Evolutionary conservation across 225 moss, liverwort and hornwort species (phyloP), one percentile per base, ranked within the genome.

Genomic region (Bryoerythrophyllum caledonicum): DNA sequence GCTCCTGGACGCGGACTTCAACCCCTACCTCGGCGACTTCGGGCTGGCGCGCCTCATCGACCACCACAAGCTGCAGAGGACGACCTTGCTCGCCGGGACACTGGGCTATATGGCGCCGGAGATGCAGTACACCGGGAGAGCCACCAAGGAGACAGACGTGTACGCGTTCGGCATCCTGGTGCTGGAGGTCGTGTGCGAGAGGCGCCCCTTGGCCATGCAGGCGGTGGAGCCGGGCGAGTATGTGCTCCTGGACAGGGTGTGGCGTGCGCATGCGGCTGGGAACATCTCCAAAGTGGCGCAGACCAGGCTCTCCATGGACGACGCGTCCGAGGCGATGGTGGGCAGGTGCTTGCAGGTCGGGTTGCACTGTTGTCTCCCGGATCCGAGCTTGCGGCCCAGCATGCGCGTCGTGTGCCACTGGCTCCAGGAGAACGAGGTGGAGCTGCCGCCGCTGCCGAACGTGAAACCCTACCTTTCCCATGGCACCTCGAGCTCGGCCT

Each of bases 31-130:
- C 34, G 79, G 79, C 26, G 73, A 79, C 24, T 80, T 80, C 55
- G 80, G 80, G 25, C 69, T 75, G 2, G 80, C 80, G 4, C 80
- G 81, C 7, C 37, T 76, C 23, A 71, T 70, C 8, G 81, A 81
- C 57, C 81, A 81, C 57, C 24, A 65, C 1, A 70, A 71, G 38
- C 21, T 55, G 55, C 43, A 76, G 53, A 76, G 34, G 5, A 73
- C 76, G 3, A 82, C 77, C 15, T 27, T 71, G 30, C 34, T 81
- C 30, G 81, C 76, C 2, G 78, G 75, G 11, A 80, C 70, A 8
- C 24, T 76, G 49, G 84, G 77, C 6, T 86, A 84, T 68, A 49
- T 86, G 73, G 90, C 86, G 17, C 90, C 90, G 0, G 88, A 90
- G 62, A 73, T 79, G 55, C 30, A 24, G 26, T 62, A 73, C 48